phyloP scores from a whole-genome alignment of 257 asterid genomes.

The Apocynum venetum region DNA sequence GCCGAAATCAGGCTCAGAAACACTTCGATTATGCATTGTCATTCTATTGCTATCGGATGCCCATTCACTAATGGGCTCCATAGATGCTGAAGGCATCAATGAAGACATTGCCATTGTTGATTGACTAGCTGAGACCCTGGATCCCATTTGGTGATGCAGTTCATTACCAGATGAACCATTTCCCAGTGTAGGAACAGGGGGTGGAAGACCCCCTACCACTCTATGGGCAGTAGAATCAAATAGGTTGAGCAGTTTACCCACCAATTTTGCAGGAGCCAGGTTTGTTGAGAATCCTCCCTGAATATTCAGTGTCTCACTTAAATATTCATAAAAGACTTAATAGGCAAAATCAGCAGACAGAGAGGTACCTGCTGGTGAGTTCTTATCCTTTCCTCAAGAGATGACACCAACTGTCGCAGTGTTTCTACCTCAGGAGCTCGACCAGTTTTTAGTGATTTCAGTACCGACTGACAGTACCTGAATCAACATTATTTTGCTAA shows the following conservation, averaged over 20 bases:
- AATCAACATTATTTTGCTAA: conserved; percentile 14
- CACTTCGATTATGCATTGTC: conserved; percentile 76
- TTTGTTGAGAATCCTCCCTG: conserved; percentile 96
- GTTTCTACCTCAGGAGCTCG: conserved; percentile 80
- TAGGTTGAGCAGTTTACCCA: conserved; percentile 78
- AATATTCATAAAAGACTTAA: conserved; percentile 10
- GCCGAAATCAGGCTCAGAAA: conserved; percentile 96
- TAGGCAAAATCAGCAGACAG: not conserved
- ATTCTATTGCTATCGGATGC: conserved; percentile 46
- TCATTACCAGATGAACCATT: conserved; percentile 44
- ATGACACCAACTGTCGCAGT: conserved; percentile 54
- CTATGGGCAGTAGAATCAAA: conserved; percentile 80
- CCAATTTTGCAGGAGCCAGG: conserved; percentile 71
- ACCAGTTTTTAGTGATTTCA: conserved; percentile 75
- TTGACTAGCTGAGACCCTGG: conserved; percentile 81
- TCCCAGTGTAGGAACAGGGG: conserved; percentile 44
- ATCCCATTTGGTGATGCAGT: conserved; percentile 46
- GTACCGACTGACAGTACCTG: conserved; percentile 94
- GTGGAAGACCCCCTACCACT: conserved; percentile 77
- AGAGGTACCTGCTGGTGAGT: conserved; percentile 76
- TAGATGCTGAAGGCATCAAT: conserved; percentile 68
- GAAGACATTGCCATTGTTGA: conserved; percentile 96
- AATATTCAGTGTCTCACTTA: conserved; percentile 27
- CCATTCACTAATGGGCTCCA: conserved; percentile 67
- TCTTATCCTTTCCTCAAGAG: conserved; percentile 91